phyloP scores from a whole-genome alignment of 2,329 filamentous ascomycete species.

The Phyllosticta ampelicida region DNA sequence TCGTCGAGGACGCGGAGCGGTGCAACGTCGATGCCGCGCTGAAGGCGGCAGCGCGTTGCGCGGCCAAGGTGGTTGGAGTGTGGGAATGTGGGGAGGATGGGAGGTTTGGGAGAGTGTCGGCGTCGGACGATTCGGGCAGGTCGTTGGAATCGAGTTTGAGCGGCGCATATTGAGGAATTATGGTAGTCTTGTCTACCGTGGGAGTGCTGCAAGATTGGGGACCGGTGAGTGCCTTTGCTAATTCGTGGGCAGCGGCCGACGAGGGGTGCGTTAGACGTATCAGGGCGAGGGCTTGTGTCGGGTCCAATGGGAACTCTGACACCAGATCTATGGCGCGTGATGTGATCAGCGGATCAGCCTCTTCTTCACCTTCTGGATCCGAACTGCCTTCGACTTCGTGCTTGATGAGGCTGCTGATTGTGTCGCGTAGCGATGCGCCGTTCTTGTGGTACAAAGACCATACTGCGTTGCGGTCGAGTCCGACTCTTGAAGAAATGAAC shows the following conservation, averaged over 20 bases:
- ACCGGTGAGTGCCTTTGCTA: conserved; percentile 44
- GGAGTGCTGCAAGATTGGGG: conserved; percentile 15
- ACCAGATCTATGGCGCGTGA: conserved; percentile 44
- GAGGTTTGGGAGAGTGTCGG: conserved; percentile 17
- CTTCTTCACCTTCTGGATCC: conserved; percentile 14
- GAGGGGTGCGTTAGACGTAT: conserved; percentile 48
- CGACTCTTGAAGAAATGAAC: conserved; percentile 46
- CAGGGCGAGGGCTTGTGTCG: conserved; percentile 40
- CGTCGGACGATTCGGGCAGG: conserved; percentile 20
- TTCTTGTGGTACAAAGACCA: conserved; percentile 49
- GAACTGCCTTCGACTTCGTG: conserved; percentile 28
- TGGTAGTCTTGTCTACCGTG: conserved; percentile 32
- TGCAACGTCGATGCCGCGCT: conserved; percentile 48
- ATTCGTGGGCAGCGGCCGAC: conserved; percentile 46
- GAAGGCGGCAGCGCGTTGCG: conserved; percentile 42
- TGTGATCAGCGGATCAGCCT: conserved; percentile 34
- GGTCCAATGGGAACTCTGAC: conserved; percentile 42
- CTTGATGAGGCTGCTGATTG: conserved; percentile 45
- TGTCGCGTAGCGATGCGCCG: conserved; percentile 43
- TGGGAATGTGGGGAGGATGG: conserved; percentile 21
- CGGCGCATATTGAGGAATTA: conserved; percentile 38
- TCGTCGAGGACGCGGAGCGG: conserved; percentile 56
- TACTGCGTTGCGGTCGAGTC: conserved; percentile 37
- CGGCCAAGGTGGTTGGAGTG: conserved; percentile 34
- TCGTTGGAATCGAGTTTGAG: conserved; percentile 16